Percentiles rank a stretch among this genome's conserved stretches.
phyloP scores from a whole-genome alignment of 352 stramenopile species.

The Blastocystis sp. region DNA sequence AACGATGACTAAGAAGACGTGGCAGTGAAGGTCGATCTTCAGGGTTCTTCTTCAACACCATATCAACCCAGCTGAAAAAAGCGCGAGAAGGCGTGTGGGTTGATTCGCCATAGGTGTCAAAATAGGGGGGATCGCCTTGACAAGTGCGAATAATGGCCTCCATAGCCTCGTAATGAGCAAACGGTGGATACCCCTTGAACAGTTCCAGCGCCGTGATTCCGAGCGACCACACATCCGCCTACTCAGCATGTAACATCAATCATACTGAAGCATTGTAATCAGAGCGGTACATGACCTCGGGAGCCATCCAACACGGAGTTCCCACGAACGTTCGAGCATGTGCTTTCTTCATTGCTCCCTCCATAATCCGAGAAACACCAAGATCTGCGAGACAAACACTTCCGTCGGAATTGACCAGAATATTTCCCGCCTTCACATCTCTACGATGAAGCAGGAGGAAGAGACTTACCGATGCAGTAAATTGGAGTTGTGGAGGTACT shows the following conservation, averaged over 20 bases:
- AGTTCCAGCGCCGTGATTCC: conserved; percentile 58
- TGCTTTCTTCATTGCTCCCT: conserved; percentile 24
- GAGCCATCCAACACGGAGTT: conserved; percentile 62
- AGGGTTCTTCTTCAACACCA: conserved; percentile 31
- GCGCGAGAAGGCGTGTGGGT: neutral
- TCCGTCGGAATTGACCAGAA: conserved; percentile 6
- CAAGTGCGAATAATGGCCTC: conserved; percentile 31
- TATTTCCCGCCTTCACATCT: conserved; percentile 57
- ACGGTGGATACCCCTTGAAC: conserved; percentile 51
- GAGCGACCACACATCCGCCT: conserved; percentile 60
- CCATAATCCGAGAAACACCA: conserved; percentile 40
- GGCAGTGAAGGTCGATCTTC: neutral
- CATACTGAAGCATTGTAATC: conserved; percentile 19
- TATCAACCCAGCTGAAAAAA: neutral
- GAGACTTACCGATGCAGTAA: conserved; percentile 39
- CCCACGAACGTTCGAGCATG: conserved; percentile 28
- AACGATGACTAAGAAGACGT: neutral
- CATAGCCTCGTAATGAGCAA: conserved; percentile 22
- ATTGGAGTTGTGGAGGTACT: conserved; percentile 35
- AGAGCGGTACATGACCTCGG: conserved; percentile 13
- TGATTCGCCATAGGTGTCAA: neutral
- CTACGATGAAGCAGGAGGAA: neutral
- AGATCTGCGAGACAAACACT: conserved; percentile 39
- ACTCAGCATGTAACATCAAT: neutral
- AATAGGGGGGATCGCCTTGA: conserved; percentile 8